Evolutionary conservation across 371 early-diverging fungal species (phyloP).

Genomic region (Apophysomyces ossiformis): DNA sequence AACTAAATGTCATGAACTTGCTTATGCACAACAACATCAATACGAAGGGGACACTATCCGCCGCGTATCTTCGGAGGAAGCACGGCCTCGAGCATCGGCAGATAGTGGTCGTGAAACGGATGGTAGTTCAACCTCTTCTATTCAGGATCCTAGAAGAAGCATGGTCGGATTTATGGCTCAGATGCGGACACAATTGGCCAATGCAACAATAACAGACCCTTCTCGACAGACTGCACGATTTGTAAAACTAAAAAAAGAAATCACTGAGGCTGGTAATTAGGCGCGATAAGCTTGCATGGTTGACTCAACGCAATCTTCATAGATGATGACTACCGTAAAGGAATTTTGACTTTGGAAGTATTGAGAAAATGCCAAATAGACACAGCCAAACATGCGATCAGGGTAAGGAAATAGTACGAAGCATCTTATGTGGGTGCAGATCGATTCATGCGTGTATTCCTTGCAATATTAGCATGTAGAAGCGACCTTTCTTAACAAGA

Average conservation of each 20-base stretch:
- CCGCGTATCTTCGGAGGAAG: background rate
- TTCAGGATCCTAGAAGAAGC: slow-evolving; percentile 33
- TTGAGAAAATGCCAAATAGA: slow-evolving; percentile 17
- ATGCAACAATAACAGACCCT: slow-evolving; percentile 35
- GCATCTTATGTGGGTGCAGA: background rate
- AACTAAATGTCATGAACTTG: slow-evolving; percentile 19
- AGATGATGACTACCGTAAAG: slow-evolving; percentile 13
- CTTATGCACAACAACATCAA: slow-evolving; percentile 13
- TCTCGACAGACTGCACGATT: slow-evolving; percentile 42
- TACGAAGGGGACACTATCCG: slow-evolving; percentile 6
- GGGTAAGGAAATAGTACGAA: background rate
- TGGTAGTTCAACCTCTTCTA: slow-evolving; percentile 20
- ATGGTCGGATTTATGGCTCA: slow-evolving; percentile 53
- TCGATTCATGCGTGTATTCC: background rate
- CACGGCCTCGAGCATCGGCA: slow-evolving; percentile 5
- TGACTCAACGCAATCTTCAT: background rate
- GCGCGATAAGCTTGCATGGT: background rate
- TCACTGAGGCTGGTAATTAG: slow-evolving; percentile 54
- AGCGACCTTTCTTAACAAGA: slow-evolving; percentile 19
- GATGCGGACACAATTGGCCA: slow-evolving; percentile 47
- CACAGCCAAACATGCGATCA: slow-evolving; percentile 16
- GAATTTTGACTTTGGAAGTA: slow-evolving; percentile 15
- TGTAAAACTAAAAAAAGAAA: slow-evolving; percentile 58
- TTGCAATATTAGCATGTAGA: slow-evolving; percentile 16
- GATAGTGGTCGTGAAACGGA: slow-evolving; percentile 39